Conservation (phyloP, 2,329 filamentous ascomycete species). For the Emmonsia crescens region DNA sequence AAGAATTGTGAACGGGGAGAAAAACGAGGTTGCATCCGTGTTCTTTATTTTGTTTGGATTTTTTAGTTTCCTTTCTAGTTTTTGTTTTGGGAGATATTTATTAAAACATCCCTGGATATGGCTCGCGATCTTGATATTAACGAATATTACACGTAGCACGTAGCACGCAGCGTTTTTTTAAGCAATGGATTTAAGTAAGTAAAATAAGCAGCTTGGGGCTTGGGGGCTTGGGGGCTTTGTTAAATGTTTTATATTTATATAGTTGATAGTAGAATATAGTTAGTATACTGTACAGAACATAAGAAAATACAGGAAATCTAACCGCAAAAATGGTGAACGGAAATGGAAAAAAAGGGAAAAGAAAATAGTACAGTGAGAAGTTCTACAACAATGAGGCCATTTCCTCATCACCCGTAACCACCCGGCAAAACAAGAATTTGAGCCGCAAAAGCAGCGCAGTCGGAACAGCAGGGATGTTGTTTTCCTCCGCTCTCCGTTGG, state of each 20-base stretch:
- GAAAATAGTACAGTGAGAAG: background rate
- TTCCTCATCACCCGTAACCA: background rate
- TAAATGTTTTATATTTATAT: background rate
- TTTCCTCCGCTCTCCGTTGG: background rate
- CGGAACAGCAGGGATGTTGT: background rate
- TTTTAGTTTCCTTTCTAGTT: background rate
- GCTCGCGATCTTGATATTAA: no score
- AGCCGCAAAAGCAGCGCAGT: background rate
- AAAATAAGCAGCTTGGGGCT: background rate
- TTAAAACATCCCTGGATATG: no score
- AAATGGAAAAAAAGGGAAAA: background rate
- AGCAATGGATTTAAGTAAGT: background rate
- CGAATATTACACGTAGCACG: no score
- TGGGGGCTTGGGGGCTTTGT: no score
- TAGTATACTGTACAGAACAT: background rate
- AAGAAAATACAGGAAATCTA: background rate
- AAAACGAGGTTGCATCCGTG: background rate
- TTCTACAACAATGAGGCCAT: background rate
- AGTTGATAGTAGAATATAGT: background rate
- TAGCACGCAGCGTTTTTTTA: no score
- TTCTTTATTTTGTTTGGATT: background rate
- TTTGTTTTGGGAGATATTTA: no score
- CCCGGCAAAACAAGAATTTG: background rate
- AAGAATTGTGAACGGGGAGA: background rate
- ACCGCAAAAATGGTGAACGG: background rate